Conservation (phyloP, 148 eudicot genomes). For the Silene latifolia region DNA sequence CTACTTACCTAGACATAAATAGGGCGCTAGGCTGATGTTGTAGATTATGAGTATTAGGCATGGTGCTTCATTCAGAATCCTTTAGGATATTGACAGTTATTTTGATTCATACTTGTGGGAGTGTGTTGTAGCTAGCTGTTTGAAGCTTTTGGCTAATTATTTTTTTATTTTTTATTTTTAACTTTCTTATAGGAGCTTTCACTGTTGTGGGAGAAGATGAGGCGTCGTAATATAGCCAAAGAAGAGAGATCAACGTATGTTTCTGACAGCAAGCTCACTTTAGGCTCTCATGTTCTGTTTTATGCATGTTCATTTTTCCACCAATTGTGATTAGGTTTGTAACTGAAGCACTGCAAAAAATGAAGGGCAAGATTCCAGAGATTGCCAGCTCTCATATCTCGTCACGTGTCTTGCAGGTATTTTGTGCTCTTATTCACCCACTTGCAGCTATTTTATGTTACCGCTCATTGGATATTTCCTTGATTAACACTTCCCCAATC, state of each 20-base stretch:
- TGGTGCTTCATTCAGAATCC: neutral
- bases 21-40: neutral
- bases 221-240: conserved; percentile 66
- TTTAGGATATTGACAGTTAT: neutral
- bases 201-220: conserved; percentile 93
- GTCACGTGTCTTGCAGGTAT: conserved; percentile 96
- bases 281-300: neutral
- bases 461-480: neutral
- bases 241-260: conserved; percentile 88
- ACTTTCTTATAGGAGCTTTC: conserved; percentile 69
- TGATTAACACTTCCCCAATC: conserved; percentile 9
- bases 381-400: conserved; percentile 88
- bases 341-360: conserved; percentile 73
- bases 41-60: neutral
- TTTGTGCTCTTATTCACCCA: conserved; percentile 9
- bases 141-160: conserved; percentile 3
- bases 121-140: conserved; percentile 8
- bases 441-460: conserved; percentile 4
- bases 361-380: conserved; percentile 90
- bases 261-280: neutral
- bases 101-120: neutral
- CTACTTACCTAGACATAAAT: neutral
- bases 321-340: conserved; percentile 49
- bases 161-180: too few species aligned
- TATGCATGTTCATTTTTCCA: conserved; percentile 15